Percentiles rank a stretch among this genome's conserved stretches.
Evolutionary conservation across 352 stramenopile genomes (phyloP).

Genomic region (Thalassiosira ordinaria): DNA sequence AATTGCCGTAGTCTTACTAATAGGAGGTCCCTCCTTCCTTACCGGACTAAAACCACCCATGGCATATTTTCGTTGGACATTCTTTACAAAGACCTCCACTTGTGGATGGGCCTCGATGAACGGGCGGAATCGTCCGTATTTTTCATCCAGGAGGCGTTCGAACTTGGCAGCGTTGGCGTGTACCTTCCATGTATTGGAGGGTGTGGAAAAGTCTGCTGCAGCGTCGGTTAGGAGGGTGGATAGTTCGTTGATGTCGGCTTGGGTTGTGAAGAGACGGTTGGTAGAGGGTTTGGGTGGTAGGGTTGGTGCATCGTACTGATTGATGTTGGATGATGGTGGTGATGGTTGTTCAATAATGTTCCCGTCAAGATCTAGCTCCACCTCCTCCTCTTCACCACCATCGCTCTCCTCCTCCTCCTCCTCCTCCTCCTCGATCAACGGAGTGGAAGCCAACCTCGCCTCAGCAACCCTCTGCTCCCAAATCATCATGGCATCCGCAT

Average conservation of each 20-base stretch:
- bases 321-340: slow-evolving; percentile 4
- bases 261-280: slow-evolving; percentile 65
- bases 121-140: slow-evolving; percentile 80
- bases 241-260: slow-evolving; percentile 71
- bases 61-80: slow-evolving; percentile 78
- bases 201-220: slow-evolving; percentile 63
- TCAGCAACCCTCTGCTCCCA: slow-evolving; percentile 16
- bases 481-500: slow-evolving; percentile 59
- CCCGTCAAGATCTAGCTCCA: slow-evolving; percentile 41
- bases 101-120: slow-evolving; percentile 78
- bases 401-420: slow-evolving; percentile 7
- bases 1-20: slow-evolving; percentile 67
- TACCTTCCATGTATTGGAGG: slow-evolving; percentile 62
- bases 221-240: slow-evolving; percentile 59
- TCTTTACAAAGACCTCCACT: slow-evolving; percentile 70
- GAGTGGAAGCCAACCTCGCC: not conserved
- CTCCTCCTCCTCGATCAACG: slow-evolving; percentile 22
- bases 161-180: slow-evolving; percentile 84
- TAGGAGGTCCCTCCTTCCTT: slow-evolving; percentile 49
- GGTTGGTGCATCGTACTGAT: too few relatives aligned
- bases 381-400: slow-evolving; percentile 35
- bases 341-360: slow-evolving; percentile 7
- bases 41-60: slow-evolving; percentile 75
- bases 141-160: slow-evolving; percentile 80
- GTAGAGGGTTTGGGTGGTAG: too few relatives aligned